Evolutionary conservation across 805 yeast species (phyloP).

Genomic region (Millerozyma miso): DNA sequence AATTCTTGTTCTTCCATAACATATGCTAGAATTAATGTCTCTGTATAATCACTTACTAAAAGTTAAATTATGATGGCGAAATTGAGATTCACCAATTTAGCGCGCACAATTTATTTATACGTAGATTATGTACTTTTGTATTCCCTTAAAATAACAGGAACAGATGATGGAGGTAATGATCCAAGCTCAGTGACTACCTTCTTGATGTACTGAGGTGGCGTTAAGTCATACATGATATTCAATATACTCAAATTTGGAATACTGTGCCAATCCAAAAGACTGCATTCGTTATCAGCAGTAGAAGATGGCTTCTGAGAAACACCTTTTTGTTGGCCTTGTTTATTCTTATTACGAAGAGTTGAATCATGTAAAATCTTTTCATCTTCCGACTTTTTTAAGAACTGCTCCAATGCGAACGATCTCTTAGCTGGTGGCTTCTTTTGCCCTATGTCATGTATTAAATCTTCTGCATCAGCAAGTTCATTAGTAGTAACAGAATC

Average conservation of each 20-base stretch:
- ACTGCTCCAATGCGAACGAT: slow-evolving; percentile 64
- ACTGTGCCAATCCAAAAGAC: slow-evolving; percentile 60
- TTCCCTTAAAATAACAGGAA: slow-evolving; percentile 93
- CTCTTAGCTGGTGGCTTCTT: slow-evolving; percentile 54
- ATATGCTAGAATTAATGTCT: too few species aligned
- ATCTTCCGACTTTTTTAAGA: slow-evolving; percentile 41
- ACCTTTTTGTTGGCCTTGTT: slow-evolving; percentile 7
- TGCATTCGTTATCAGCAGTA: slow-evolving; percentile 28
- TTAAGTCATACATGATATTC: slow-evolving; percentile 86
- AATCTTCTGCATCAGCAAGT: slow-evolving; percentile 73
- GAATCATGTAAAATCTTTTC: slow-evolving; percentile 19
- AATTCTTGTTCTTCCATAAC: slow-evolving; percentile 46
- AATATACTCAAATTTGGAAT: slow-evolving; percentile 65
- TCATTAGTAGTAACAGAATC: slow-evolving; percentile 96
- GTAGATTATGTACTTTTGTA: slow-evolving; percentile 49
- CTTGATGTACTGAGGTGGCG: slow-evolving; percentile 90
- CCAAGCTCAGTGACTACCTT: slow-evolving; percentile 96
- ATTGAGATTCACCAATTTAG: neutral
- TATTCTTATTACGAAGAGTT: slow-evolving; percentile 15
- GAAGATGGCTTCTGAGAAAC: slow-evolving; percentile 8
- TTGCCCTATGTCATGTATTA: slow-evolving; percentile 45
- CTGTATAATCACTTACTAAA: too few species aligned
- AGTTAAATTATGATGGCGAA: neutral
- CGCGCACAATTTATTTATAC: neutral
- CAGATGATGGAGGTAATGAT: slow-evolving; percentile 95